Percentiles rank a stretch among this genome's conserved stretches.
phyloP scores from a whole-genome alignment of 164 flowering plant species.

The Aristolochia contorta region DNA sequence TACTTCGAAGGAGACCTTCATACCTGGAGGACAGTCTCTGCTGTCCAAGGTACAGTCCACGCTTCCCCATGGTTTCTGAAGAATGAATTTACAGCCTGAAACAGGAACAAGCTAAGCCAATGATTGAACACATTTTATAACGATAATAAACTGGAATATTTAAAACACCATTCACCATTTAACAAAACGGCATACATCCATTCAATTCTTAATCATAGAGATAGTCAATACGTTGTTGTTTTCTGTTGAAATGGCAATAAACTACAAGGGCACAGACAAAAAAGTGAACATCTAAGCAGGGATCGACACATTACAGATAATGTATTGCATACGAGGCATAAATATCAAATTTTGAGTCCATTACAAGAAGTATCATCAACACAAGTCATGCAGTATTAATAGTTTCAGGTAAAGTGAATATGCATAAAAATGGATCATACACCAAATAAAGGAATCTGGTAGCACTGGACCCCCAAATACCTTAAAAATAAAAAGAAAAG shows the following conservation, averaged over 20 bases:
- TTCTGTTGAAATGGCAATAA: not conserved
- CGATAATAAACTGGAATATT: not conserved
- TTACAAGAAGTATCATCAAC: too few relatives aligned
- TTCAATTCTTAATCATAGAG: not conserved
- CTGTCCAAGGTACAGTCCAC: conserved; percentile 95
- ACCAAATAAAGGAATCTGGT: too few relatives aligned
- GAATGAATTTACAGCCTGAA: conserved; percentile 54
- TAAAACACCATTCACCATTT: not conserved
- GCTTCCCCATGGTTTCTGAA: conserved; percentile 39
- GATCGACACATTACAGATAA: too few relatives aligned
- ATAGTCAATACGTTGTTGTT: not conserved
- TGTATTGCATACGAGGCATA: too few relatives aligned
- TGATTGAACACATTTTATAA: not conserved
- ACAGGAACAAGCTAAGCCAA: conserved; percentile 6
- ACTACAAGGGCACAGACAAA: too few relatives aligned
- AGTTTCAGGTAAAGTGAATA: too few relatives aligned
- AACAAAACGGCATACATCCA: not conserved
- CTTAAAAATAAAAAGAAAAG: too few relatives aligned
- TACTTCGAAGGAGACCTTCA: not conserved
- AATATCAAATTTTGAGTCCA: too few relatives aligned
- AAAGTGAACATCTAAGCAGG: too few relatives aligned
- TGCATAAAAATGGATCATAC: too few relatives aligned
- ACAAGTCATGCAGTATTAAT: too few relatives aligned
- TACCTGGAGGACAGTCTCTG: conserved; percentile 80
- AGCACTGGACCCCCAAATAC: too few relatives aligned